Percentiles rank a stretch among this genome's conserved stretches.
These are phyloP conservation scores for Suillus clintonianus DNA, from an alignment of 768 basidiomycete genomes.

Conservation along the genomic window DNA sequence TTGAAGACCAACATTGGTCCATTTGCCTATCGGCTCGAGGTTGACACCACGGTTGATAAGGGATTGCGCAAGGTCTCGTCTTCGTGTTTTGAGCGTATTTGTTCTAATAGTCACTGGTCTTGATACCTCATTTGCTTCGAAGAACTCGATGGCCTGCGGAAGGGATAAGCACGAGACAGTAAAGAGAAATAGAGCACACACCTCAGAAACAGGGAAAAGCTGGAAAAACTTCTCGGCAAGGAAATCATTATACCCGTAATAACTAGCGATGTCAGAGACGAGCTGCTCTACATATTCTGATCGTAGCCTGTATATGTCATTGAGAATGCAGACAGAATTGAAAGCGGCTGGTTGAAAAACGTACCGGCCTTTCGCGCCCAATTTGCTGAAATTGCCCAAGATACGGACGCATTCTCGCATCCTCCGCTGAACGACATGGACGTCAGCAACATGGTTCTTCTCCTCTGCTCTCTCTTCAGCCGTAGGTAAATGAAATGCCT, in stretches of 20 bases:
- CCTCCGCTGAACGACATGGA: conserved; percentile 74
- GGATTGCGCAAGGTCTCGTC: conserved; percentile 91
- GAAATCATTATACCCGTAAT: conserved; percentile 98
- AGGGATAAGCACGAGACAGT: conserved; percentile 8
- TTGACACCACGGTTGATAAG: conserved; percentile 96
- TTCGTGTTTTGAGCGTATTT: conserved; percentile 90
- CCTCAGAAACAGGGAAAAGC: conserved; percentile 91
- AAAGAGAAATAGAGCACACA: conserved; percentile 34
- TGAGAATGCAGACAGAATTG: conserved; percentile 7
- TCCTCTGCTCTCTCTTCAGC: conserved; percentile 73
- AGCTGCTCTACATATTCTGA: conserved; percentile 91
- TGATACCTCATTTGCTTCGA: conserved; percentile 94
- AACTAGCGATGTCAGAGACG: conserved; percentile 85
- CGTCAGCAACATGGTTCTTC: conserved; percentile 66
- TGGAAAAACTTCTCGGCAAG: conserved; percentile 93
- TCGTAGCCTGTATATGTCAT: conserved; percentile 58
- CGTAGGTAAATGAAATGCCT: conserved; percentile 67
- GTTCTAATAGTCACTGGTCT: conserved; percentile 98
- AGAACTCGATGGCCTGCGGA: conserved; percentile 92
- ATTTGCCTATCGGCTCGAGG: conserved; percentile 97
- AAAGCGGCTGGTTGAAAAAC: conserved; percentile 27
- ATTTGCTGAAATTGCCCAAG: conserved; percentile 69
- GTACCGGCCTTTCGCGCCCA: conserved; percentile 69
- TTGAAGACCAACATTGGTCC: conserved; percentile 99
- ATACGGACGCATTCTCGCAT: conserved; percentile 78